phyloP scores from a whole-genome alignment of 495 filamentous ascomycete genomes.

The Aspergillus biplanus region DNA sequence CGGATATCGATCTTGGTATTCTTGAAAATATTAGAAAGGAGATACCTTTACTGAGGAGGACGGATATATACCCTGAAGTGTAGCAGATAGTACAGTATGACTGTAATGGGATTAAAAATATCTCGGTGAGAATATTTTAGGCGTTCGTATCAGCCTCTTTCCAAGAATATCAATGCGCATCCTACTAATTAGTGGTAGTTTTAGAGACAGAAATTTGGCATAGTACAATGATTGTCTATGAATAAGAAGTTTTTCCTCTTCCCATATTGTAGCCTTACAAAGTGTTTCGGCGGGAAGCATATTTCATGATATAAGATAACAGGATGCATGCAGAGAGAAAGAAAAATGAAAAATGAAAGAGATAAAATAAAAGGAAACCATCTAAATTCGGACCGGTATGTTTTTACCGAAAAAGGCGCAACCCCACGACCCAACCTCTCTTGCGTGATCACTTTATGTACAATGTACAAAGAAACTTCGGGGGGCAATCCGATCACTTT shows the following conservation, averaged over 20 bases:
- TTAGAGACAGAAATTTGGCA: not conserved
- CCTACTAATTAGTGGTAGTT: not conserved
- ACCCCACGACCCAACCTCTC: conserved; percentile 37
- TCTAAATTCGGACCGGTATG: conserved; percentile 45
- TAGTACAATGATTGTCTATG: conserved; percentile 7
- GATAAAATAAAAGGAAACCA: conserved; percentile 39
- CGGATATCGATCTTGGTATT: conserved; percentile 54
- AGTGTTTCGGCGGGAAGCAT: conserved; percentile 32
- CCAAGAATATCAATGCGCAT: not conserved
- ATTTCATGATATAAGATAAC: conserved; percentile 35
- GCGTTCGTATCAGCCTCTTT: not conserved
- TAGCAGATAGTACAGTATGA: conserved; percentile 26
- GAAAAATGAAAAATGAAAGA: conserved; percentile 34
- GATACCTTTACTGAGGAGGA: conserved; percentile 66
- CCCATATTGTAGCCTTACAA: conserved; percentile 31
- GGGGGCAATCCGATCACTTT: conserved; percentile 31
- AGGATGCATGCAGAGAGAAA: conserved; percentile 41
- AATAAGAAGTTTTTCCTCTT: conserved; percentile 22
- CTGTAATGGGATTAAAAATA: not conserved
- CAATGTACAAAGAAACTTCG: conserved; percentile 44
- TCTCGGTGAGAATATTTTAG: not conserved
- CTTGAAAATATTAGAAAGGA: conserved; percentile 57
- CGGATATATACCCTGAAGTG: conserved; percentile 65
- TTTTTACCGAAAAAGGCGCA: conserved; percentile 39
- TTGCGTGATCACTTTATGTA: conserved; percentile 52